Percentiles rank a stretch among this genome's conserved stretches.
phyloP scores from a whole-genome alignment of 2,329 filamentous ascomycete species.

The Ceratocystis harringtonii region DNA sequence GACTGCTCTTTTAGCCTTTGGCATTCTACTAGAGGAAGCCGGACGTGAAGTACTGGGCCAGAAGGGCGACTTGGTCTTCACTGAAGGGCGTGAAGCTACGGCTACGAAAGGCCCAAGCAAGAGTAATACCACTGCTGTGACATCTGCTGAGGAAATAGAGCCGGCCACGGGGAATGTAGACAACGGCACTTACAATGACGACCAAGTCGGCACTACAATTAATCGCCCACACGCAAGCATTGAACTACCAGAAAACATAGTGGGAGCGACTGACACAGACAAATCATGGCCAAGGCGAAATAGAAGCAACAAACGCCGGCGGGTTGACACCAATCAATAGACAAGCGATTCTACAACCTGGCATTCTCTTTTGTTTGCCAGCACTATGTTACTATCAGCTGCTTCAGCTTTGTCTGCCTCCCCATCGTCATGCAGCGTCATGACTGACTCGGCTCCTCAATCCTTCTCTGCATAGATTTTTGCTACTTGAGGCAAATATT shows the following conservation, averaged over 20 bases:
- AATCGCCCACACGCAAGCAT: not conserved
- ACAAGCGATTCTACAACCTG: not conserved
- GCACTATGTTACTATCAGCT: not conserved
- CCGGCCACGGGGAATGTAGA: not conserved
- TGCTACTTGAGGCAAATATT: not conserved
- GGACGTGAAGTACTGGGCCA: conserved; percentile 44
- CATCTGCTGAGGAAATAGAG: not conserved
- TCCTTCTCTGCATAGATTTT: not conserved
- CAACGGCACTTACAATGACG: not conserved
- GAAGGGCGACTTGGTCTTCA: conserved; percentile 56
- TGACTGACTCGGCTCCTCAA: not conserved
- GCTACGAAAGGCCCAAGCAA: not conserved
- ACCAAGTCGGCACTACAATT: not conserved
- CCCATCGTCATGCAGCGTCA: not conserved
- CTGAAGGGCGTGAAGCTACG: conserved; percentile 35
- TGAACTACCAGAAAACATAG: not conserved
- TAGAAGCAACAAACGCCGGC: not conserved
- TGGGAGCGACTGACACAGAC: not conserved
- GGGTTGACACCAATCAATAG: not conserved
- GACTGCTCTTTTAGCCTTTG: conserved; percentile 60
- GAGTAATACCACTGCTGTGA: not conserved
- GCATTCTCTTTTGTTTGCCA: not conserved
- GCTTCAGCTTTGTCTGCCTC: not conserved
- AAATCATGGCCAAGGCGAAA: not conserved
- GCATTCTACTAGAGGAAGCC: conserved; percentile 60